Percentiles rank a stretch among this genome's conserved stretches.
Conservation (phyloP, 2,329 filamentous ascomycete species). For the Pyricularia pennisetigena region DNA sequence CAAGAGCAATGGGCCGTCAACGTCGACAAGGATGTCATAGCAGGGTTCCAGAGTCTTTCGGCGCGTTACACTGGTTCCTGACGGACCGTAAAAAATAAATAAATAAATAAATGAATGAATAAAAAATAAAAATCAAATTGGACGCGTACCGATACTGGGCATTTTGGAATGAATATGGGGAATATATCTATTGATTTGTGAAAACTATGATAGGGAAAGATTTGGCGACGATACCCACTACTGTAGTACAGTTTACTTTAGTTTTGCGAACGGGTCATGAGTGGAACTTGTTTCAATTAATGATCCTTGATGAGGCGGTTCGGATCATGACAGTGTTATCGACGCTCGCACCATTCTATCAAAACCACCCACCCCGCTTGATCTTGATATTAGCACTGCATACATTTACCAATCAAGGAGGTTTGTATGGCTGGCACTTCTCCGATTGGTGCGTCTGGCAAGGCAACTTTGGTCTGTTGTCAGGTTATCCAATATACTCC, state of each 20-base stretch:
- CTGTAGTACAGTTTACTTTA: not conserved
- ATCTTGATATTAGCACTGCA: not conserved
- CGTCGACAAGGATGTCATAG: slow-evolving; percentile 63
- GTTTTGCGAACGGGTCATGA: not conserved
- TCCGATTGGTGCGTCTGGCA: not conserved
- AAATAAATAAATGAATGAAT: no score
- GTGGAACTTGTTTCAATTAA: not conserved
- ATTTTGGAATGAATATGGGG: no score
- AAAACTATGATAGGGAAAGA: not conserved
- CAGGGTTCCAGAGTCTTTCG: slow-evolving; percentile 43
- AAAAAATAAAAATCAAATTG: no score
- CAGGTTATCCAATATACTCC: not conserved
- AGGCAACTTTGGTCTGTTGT: not conserved
- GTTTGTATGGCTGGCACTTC: not conserved
- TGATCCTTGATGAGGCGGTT: not conserved
- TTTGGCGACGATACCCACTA: not conserved
- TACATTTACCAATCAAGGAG: not conserved
- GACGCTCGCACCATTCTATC: not conserved
- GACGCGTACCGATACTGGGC: no score
- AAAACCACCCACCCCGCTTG: not conserved
- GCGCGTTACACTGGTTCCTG: not conserved
- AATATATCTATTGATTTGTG: not conserved
- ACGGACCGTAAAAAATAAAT: no score
- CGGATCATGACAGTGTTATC: not conserved
- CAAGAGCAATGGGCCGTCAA: slow-evolving; percentile 60